Evolutionary conservation across 2,329 filamentous ascomycete genomes (phyloP), one percentile per base, ranked within the genome.

Genomic region (Colletotrichum lindemuthianum): DNA sequence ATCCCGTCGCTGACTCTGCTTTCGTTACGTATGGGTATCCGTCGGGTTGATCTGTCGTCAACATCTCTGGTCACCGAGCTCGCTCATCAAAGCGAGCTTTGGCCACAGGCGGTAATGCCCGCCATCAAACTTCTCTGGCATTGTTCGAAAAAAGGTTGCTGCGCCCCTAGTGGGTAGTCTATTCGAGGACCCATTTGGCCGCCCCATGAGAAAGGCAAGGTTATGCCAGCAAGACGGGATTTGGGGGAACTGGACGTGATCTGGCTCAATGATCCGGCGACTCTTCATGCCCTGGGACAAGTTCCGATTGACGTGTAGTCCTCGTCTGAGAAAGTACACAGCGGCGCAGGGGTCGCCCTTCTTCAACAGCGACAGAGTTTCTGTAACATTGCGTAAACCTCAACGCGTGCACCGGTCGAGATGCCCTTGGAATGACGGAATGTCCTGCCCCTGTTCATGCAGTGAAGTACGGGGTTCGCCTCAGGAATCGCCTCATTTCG

Each of bases 71-170:
- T 37, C 45, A 51, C 15, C 47, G 41, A 13, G 47, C 34, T 33
- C 43, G 45, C 44, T 9, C 51, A 61, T 61, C 50, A 47, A 39
- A 9, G 12, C 51, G 32, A 61, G 63, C 58, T 65, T 47, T 47
- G 58, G 37, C 63, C 51, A 61, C 15, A n/a, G 8, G 13, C 36
- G 43, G 44, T 40, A 51, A 44, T 60, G 57, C 15, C 58, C 57
- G 50, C 51, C 61, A 51, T 65, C 33, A 50, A 44, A 33, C 3
- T 36, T 50, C 43, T 43, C 39, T 44, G 16, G 37, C 34, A 53
- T 60, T 60, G 51, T 45, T 32, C 16, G 45, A 16, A 51, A n/a
- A 24, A 58, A 33, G 37, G 45, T 11, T 60, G 49, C 10, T 33
- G 41, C 33, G 36, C 36, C 45, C 16, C 43, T 45, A 39, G 34